Conservation (phyloP, 1,284 basidiomycete genomes). For the Puccinia coronata region DNA sequence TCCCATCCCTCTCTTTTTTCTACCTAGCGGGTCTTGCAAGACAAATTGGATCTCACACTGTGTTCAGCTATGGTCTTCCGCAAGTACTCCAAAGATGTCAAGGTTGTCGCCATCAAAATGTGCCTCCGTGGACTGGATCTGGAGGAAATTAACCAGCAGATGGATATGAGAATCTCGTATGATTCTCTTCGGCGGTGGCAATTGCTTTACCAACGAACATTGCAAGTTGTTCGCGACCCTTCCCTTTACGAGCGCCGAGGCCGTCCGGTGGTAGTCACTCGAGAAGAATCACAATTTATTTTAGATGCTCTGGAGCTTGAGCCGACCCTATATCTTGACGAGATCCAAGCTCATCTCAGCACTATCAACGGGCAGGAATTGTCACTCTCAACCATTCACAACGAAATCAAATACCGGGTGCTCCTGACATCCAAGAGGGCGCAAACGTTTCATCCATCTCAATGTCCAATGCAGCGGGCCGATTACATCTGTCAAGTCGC, state of each 20-base stretch:
- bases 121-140: background rate
- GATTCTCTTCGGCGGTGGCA: background rate
- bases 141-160: background rate
- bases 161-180: background rate
- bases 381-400: background rate
- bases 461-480: background rate
- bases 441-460: too few species aligned
- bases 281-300: background rate
- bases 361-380: background rate
- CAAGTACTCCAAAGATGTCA: background rate
- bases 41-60: too few species aligned
- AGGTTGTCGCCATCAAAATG: background rate
- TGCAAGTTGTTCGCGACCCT: background rate
- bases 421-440: background rate
- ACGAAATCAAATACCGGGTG: background rate
- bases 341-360: background rate
- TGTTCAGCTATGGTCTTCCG: background rate
- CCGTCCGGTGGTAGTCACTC: background rate
- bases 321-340: background rate
- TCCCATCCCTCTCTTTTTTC: too few species aligned
- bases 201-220: background rate
- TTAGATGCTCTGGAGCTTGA: background rate
- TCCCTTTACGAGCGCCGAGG: background rate
- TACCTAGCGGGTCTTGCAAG: background rate
- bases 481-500: background rate